Evolutionary conservation across 2,329 filamentous ascomycete species (phyloP).

Genomic region (Zymoseptoria tritici): DNA sequence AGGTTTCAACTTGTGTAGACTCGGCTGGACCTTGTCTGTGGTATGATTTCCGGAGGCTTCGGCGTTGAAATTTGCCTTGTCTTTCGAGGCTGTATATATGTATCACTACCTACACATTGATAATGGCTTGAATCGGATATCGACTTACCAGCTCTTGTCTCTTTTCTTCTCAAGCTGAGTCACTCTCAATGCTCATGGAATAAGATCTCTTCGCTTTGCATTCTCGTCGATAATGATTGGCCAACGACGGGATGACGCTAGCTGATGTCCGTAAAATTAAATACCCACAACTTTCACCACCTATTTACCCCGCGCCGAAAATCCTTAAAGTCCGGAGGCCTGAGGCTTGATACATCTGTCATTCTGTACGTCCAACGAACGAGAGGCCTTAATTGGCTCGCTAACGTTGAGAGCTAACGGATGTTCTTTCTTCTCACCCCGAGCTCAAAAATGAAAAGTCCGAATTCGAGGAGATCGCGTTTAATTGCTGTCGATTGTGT

Average conservation of each 20-base stretch:
- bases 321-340: no score
- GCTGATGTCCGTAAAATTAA: not conserved
- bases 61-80: no score
- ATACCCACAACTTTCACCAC: not conserved
- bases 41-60: not conserved
- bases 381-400: not conserved
- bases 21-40: not conserved
- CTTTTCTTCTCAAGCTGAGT: no score
- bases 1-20: not conserved
- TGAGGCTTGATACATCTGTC: no score
- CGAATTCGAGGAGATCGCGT: not conserved
- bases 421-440: no score
- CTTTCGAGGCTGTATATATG: not conserved
- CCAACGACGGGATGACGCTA: not conserved
- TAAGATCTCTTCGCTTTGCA: not conserved
- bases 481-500: no score
- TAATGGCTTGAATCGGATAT: no score
- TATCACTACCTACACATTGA: no score
- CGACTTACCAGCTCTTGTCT: no score
- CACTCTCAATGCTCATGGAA: no score
- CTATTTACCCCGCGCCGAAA: not conserved
- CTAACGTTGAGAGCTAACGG: no score
- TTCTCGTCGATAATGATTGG: not conserved
- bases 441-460: not conserved
- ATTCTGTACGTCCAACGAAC: no score